phyloP scores from a whole-genome alignment of 208 protist genomes.

The Crithidia sp. region DNA sequence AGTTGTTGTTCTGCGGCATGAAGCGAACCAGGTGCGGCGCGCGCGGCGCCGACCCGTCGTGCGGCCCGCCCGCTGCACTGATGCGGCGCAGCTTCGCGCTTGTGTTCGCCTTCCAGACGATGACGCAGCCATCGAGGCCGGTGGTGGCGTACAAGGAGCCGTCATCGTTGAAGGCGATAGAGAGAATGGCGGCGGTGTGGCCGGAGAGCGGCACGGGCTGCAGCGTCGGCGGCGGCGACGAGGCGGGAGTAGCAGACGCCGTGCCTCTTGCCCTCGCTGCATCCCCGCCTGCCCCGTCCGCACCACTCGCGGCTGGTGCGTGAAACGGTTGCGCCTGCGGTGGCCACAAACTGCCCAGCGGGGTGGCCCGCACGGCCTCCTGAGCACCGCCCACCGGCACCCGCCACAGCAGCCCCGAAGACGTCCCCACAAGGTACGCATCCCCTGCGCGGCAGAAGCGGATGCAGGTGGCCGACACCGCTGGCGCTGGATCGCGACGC shows the following conservation, averaged over 20 bases:
- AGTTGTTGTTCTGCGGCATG: conserved; percentile 81
- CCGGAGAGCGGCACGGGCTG: conserved; percentile 36
- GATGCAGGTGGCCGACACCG: conserved; percentile 42
- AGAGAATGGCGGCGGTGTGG: conserved; percentile 51
- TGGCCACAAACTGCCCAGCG: conserved; percentile 40
- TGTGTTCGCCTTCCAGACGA: conserved; percentile 53
- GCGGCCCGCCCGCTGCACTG: conserved; percentile 19
- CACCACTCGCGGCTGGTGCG: background rate
- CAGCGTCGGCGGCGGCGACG: conserved; percentile 3
- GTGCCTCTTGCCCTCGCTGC: background rate
- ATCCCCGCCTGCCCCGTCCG: background rate
- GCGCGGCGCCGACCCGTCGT: conserved; percentile 12
- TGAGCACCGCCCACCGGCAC: conserved; percentile 24
- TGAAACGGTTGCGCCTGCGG: background rate
- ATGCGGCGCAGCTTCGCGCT: conserved; percentile 63
- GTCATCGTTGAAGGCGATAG: conserved; percentile 64
- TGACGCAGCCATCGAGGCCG: conserved; percentile 55
- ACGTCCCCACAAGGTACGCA: conserved; percentile 60
- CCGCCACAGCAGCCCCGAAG: conserved; percentile 50
- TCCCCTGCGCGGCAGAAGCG: conserved; percentile 46
- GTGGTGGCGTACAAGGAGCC: conserved; percentile 50
- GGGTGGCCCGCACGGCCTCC: conserved; percentile 27
- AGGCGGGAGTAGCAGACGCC: background rate
- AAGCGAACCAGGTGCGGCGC: conserved; percentile 51
- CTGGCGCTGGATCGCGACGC: conserved; percentile 6